A percentile compares a stretch with the other conserved stretches of the same genome.
These are phyloP conservation scores for Moricandia moricandioides DNA, from an alignment of 345 rosid species.

Conservation along the genomic window DNA sequence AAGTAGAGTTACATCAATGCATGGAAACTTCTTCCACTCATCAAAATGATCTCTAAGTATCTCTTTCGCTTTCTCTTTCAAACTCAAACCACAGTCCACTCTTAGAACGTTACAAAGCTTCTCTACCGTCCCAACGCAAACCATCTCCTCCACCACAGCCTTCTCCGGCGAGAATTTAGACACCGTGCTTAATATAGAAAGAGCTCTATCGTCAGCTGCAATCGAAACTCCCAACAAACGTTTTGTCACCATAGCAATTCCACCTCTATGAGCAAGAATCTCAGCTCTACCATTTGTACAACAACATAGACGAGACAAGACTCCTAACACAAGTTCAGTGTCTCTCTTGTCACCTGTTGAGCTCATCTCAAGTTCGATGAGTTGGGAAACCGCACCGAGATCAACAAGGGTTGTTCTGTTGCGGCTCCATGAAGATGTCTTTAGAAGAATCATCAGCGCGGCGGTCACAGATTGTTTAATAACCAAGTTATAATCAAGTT, in stretches of 20 bases:
- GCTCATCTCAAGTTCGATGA: slow-evolving; percentile 62
- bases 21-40: slow-evolving; percentile 63
- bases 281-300: slow-evolving; percentile 67
- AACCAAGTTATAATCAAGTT: slow-evolving; percentile 24
- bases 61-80: slow-evolving; percentile 53
- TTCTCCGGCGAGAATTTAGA: slow-evolving; percentile 49
- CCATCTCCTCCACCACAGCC: slow-evolving; percentile 57
- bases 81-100: slow-evolving; percentile 38
- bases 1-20: slow-evolving; percentile 37
- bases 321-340: slow-evolving; percentile 56
- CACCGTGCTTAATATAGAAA: slow-evolving; percentile 50
- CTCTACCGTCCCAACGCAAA: slow-evolving; percentile 50
- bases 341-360: slow-evolving; percentile 39
- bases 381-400: slow-evolving; percentile 50
- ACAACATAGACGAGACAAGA: slow-evolving; percentile 56
- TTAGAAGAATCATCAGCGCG: slow-evolving; percentile 46
- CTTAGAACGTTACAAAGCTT: slow-evolving; percentile 60
- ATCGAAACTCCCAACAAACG: slow-evolving; percentile 53
- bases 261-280: slow-evolving; percentile 53
- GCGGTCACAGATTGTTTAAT: slow-evolving; percentile 50
- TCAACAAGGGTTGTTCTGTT: slow-evolving; percentile 56
- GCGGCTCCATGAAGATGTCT: slow-evolving; percentile 51
- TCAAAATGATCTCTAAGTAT: slow-evolving; percentile 53
- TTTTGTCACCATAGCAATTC: slow-evolving; percentile 58
- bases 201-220: slow-evolving; percentile 51